Evolutionary conservation across 2,329 filamentous ascomycete genomes (phyloP), one percentile per base, ranked within the genome.

Genomic region (Penicillium sp.): DNA sequence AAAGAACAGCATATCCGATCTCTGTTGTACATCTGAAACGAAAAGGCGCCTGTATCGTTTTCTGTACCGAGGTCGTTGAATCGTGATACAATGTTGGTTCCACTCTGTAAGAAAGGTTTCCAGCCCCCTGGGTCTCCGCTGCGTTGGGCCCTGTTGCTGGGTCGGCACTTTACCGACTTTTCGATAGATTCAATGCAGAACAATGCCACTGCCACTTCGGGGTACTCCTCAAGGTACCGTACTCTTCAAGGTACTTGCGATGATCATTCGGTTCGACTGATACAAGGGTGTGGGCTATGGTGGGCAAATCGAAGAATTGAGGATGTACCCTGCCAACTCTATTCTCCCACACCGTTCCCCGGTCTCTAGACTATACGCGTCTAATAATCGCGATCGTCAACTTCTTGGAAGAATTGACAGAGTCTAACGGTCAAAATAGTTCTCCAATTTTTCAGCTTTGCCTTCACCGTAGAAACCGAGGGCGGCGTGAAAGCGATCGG

Each of bases 161-260:
- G 52, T 63, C 58, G 59, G 61, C 46, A 61, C 47, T 60, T 59
- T 63, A 63, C 55, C 58, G 59, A 59, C 56, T 56, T 59, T 62
- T 61, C 17, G 43, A 56, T 52, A 50, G 32, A 53, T 51, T 45
- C 48, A 18, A 37, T 51, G 39, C 43, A 47, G 30, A 24, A 37
- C 7, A 20, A 41, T 49, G 23, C 10, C 13, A 24, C 36, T 45
- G 12, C 15, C 7, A 18, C n/a, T 12, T 7, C 17, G 13, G 3
- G 32, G 32, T 5, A 34, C 32, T 34, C 10, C n/a, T n/a, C n/a
- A n/a, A n/a, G 26, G 7, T 27, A 27, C 26, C 26, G 26, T 7
- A 6, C 26, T 27, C 7, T 27, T 27, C 7, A 6, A 27, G 15
- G 12, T 29, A 27, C 39, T 42, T 32, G 9, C 15, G 29, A 20